Evolutionary conservation across 768 basidiomycete genomes (phyloP), one percentile per base, ranked within the genome.

Genomic region (Russula earlei): DNA sequence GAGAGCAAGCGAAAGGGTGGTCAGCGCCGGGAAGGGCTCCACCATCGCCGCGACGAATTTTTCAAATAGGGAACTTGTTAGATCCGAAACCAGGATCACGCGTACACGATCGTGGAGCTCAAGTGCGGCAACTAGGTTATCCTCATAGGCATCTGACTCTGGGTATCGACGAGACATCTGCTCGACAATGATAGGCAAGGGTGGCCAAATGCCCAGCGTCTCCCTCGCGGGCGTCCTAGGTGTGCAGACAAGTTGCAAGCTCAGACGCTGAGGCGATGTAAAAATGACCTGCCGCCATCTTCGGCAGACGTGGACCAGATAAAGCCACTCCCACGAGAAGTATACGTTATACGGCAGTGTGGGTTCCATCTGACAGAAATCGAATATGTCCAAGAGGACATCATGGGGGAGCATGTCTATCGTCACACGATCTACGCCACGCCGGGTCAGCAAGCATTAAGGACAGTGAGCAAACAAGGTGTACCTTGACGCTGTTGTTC

Each of bases 361-460:
- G 3, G 7, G 4, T 2, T 17, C 34, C 5, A 19, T 7, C 11
- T 31, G 54, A 41, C 5, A 37, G 41, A 22, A 53, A 15, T 48
- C 27, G 27, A 58, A 59, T 20, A 49, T 48, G 25, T 40, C 37
- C 9, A 62, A 29, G 5, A 52, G 27, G 25, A 56, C 43, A n/a
- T 37, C 38, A 15, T 40, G 33, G 7, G 42, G 24, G 40, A 47
- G 24, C 12, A 11, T 41, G 31, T 48, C 36, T 40, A 49, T 31
- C 10, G 29, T 31, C 10, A 31, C 29, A 31, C 29, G 29, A 31
- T 10, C 29, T 31, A 10, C 10, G 29, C 29, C 29, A 10, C 29
- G 29, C 29, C 10, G 29, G 29, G 29, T 31, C 29, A 31, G 29
- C 29, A 10, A 10, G 7, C 5, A 10, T 31, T 10, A 10, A 31